phyloP scores from a whole-genome alignment of 768 basidiomycete species.

The Termitomyces eurrhizus region DNA sequence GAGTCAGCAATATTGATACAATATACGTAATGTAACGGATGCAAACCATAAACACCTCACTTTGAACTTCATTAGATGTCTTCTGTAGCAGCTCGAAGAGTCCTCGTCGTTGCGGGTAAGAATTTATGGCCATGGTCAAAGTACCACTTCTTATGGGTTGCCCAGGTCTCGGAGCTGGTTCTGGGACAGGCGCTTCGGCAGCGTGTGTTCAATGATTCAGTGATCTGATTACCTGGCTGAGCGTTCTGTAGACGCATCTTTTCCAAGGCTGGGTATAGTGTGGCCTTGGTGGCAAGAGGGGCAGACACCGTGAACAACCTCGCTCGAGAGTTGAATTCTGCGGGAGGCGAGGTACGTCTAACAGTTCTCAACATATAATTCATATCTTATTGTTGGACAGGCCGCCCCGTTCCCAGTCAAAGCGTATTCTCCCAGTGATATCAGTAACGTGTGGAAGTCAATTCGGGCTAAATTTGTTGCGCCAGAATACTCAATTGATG shows the following conservation, averaged over 20 bases:
- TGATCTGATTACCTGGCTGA: slow-evolving; percentile 1
- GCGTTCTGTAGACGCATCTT: slow-evolving; percentile 45
- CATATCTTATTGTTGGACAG: slow-evolving; percentile 28
- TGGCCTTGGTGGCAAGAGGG: slow-evolving; percentile 64
- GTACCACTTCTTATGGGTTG: neutral
- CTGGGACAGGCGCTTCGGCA: slow-evolving; percentile 54
- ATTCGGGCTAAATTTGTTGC: slow-evolving; percentile 44
- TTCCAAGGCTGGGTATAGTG: slow-evolving; percentile 57
- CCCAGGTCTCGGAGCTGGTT: slow-evolving; percentile 41
- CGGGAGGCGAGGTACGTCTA: slow-evolving; percentile 53
- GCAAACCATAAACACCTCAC: neutral
- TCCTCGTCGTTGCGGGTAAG: slow-evolving; percentile 55
- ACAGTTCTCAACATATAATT: neutral
- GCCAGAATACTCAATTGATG: slow-evolving; percentile 49
- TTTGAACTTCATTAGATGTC: slow-evolving; percentile 15
- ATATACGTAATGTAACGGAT: too few relatives aligned
- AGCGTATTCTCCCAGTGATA: slow-evolving; percentile 45
- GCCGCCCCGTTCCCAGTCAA: slow-evolving; percentile 54
- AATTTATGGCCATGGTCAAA: neutral
- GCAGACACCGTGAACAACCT: slow-evolving; percentile 46
- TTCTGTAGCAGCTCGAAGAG: slow-evolving; percentile 36
- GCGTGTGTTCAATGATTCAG: slow-evolving; percentile 38
- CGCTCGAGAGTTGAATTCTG: slow-evolving; percentile 48
- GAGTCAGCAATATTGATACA: too few relatives aligned
- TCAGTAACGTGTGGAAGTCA: slow-evolving; percentile 44